These are phyloP conservation scores for Dorcoceras hygrometricum DNA, from an alignment of 257 asterid species.

Conservation along the genomic window DNA sequence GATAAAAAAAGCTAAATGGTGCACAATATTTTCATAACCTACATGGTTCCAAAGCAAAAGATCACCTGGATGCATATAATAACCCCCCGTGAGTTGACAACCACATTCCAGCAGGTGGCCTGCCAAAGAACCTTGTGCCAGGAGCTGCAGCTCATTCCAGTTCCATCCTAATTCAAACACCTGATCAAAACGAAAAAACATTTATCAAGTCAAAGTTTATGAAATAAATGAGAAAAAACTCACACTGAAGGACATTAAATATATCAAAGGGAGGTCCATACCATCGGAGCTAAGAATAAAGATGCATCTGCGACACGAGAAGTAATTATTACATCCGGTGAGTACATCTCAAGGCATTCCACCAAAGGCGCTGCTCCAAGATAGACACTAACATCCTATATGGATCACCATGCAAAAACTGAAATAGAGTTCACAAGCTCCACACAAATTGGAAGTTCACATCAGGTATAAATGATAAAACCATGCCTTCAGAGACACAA, in stretches of 20 bases:
- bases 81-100: conserved; percentile 98
- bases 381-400: conserved; percentile 86
- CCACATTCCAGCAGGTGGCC: conserved; percentile 99
- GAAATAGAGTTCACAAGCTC: conserved; percentile 15
- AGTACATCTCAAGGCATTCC: conserved; percentile 73
- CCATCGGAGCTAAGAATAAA: conserved; percentile 93
- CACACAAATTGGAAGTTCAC: conserved; percentile 7
- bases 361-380: conserved; percentile 97
- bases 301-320: conserved; percentile 99
- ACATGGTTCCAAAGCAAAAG: conserved; percentile 7
- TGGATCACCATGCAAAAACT: conserved; percentile 3
- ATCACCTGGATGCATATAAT: conserved; percentile 94
- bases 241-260: background rate
- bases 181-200: conserved; percentile 39
- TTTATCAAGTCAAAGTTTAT: conserved; percentile 23
- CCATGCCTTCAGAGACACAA: conserved; percentile 23
- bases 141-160: conserved; percentile 78
- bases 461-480: conserved; percentile 19
- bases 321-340: conserved; percentile 80
- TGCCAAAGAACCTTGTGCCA: conserved; percentile 89
- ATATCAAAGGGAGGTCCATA: conserved; percentile 29
- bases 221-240: conserved; percentile 19
- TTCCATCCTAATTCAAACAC: conserved; percentile 97
- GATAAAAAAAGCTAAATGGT: conserved; percentile 14
- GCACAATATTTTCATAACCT: conserved; percentile 14